Conservation (phyloP, 306 rosid genomes). For the Prinsepia uniflora region DNA sequence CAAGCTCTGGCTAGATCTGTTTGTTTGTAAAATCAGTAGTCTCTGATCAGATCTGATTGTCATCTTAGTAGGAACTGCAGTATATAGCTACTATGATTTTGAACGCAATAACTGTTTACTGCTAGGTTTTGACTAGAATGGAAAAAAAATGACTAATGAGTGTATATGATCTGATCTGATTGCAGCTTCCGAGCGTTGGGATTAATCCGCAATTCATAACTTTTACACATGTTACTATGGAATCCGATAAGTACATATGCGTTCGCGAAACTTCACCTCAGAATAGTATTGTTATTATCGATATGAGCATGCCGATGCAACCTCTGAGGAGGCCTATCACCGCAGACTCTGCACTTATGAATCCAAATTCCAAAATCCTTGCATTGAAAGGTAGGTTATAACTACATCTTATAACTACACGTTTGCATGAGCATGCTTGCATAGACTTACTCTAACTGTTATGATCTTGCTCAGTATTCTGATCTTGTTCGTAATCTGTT, state of each 20-base stretch:
- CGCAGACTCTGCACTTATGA: slow-evolving; percentile 97
- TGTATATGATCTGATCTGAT: neutral
- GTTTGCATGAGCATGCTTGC: slow-evolving; percentile 1
- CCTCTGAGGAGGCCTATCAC: slow-evolving; percentile 97
- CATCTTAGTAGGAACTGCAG: neutral
- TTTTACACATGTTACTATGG: slow-evolving; percentile 9
- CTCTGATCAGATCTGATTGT: neutral
- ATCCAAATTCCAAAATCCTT: slow-evolving; percentile 59
- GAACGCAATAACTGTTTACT: neutral
- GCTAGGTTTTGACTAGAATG: neutral
- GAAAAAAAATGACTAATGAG: neutral
- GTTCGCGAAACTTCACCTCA: slow-evolving; percentile 89
- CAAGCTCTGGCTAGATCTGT: neutral
- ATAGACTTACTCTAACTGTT: neutral
- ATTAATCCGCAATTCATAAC: slow-evolving; percentile 6
- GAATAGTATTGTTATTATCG: slow-evolving; percentile 84
- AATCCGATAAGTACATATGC: slow-evolving; percentile 79
- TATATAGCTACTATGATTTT: neutral
- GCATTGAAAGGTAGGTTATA: neutral
- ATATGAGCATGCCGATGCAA: slow-evolving; percentile 87
- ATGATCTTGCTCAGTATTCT: neutral
- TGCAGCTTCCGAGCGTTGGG: slow-evolving; percentile 12
- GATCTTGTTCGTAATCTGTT: neutral
- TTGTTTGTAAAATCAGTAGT: neutral
- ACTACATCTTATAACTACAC: neutral